Percentiles rank a stretch among this genome's conserved stretches.
These are phyloP conservation scores for Hyphopichia khmerensis DNA, from an alignment of 1,139 yeast genomes.

Conservation along the genomic window DNA sequence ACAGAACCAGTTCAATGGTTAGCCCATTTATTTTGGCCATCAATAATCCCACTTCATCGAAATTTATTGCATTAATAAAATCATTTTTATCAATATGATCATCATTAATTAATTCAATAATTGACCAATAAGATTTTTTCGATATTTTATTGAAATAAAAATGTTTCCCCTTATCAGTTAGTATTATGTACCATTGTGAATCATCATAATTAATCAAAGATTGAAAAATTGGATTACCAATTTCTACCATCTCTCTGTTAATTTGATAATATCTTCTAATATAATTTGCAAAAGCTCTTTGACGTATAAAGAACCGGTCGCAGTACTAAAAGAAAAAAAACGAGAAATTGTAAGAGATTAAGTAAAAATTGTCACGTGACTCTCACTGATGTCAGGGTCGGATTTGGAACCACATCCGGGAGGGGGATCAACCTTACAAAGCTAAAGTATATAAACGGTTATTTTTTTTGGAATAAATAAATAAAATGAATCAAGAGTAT, in stretches of 20 bases:
- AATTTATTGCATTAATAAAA: conserved; percentile 22
- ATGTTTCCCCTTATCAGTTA: conserved; percentile 27
- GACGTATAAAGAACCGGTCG: too few relatives aligned
- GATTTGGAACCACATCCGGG: too few relatives aligned
- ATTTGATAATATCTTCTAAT: too few relatives aligned
- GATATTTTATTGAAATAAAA: conserved; percentile 28
- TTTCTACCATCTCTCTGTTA: neutral
- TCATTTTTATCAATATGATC: conserved; percentile 12
- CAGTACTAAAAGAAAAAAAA: too few relatives aligned
- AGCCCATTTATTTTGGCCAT: conserved; percentile 34
- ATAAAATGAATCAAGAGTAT: neutral
- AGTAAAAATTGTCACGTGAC: too few relatives aligned
- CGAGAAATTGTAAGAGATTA: too few relatives aligned
- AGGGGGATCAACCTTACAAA: too few relatives aligned
- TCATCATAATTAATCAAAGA: neutral
- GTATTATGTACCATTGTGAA: conserved; percentile 27
- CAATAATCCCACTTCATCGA: conserved; percentile 30
- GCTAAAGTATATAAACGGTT: too few relatives aligned
- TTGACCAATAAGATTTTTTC: conserved; percentile 33
- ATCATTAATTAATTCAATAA: conserved; percentile 15
- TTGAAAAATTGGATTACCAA: conserved; percentile 1
- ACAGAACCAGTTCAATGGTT: too few relatives aligned
- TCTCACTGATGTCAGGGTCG: too few relatives aligned
- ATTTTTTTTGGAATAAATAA: too few relatives aligned
- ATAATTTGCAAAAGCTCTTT: too few relatives aligned